These are phyloP conservation scores for Larix sibirica DNA, from an alignment of 83 land plant genomes.

Conservation along the genomic window DNA sequence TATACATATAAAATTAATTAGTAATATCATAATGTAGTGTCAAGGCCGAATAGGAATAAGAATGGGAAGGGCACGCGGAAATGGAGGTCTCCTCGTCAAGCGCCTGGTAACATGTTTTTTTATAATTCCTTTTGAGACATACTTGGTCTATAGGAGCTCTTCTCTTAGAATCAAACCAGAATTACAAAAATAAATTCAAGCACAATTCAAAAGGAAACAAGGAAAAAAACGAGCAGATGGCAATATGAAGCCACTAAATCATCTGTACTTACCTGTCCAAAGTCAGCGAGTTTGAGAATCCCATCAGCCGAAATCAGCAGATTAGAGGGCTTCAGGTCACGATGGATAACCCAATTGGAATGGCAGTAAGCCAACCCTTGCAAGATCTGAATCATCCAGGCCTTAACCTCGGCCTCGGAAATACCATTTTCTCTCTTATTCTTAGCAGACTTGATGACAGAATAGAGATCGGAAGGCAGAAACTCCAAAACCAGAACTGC, in stretches of 20 bases:
- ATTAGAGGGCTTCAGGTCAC: slow-evolving; percentile 93
- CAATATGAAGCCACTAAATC: not conserved
- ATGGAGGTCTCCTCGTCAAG: too few species aligned
- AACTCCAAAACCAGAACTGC: slow-evolving; percentile 83
- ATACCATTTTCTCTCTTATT: slow-evolving; percentile 27
- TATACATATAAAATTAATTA: too few species aligned
- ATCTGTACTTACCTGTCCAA: slow-evolving; percentile 73
- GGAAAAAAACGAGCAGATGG: not conserved
- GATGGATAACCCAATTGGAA: slow-evolving; percentile 56
- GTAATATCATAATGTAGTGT: too few species aligned
- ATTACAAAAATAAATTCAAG: too few species aligned
- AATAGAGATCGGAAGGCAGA: slow-evolving; percentile 52
- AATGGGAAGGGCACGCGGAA: too few species aligned
- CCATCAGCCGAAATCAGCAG: slow-evolving; percentile 78
- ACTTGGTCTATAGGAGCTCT: too few species aligned
- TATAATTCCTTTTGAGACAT: too few species aligned
- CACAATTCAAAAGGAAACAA: not conserved
- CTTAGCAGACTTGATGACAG: slow-evolving; percentile 42
- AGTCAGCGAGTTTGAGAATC: slow-evolving; percentile 86
- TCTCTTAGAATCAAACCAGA: too few species aligned
- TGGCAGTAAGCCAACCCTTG: slow-evolving; percentile 84
- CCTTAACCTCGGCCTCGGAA: slow-evolving; percentile 57
- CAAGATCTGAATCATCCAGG: slow-evolving; percentile 90
- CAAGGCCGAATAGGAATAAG: too few species aligned
- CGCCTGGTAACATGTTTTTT: too few species aligned